Evolutionary conservation across 768 basidiomycete species (phyloP).

Genomic region (Panaeolus papilionaceus): DNA sequence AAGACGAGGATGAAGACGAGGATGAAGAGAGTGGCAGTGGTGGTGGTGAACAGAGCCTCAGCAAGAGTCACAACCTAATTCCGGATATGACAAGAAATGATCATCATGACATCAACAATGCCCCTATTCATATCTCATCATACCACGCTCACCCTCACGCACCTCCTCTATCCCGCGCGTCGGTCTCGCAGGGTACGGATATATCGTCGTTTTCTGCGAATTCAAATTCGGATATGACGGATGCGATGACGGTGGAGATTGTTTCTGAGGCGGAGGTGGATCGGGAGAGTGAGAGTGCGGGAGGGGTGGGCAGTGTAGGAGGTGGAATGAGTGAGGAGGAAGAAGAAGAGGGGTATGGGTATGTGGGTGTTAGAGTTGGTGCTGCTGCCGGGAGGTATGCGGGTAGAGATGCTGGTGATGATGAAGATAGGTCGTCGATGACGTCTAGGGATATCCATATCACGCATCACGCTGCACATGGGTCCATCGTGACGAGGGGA

Average conservation of each 20-base stretch:
- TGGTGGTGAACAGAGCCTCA: neutral
- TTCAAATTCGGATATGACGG: neutral
- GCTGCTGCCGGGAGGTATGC: too few relatives aligned
- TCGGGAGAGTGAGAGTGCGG: constrained; percentile 16
- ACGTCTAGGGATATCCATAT: constrained; percentile 26
- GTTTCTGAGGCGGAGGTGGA: constrained; percentile 36
- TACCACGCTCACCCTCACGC: constrained; percentile 20
- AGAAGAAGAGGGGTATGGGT: constrained; percentile 15
- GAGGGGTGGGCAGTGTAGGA: constrained; percentile 13
- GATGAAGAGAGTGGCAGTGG: constrained; percentile 18
- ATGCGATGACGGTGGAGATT: constrained; percentile 41
- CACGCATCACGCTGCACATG: neutral
- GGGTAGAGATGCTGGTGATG: neutral
- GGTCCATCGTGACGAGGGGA: constrained; percentile 11
- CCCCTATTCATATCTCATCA: neutral
- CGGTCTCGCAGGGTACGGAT: constrained; percentile 33
- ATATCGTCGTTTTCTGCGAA: neutral
- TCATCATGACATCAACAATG: too few relatives aligned
- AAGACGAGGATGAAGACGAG: constrained; percentile 24
- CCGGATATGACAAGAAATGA: too few relatives aligned
- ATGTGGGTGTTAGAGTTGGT: too few relatives aligned
- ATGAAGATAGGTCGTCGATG: constrained; percentile 17
- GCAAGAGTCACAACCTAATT: too few relatives aligned
- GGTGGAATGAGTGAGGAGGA: constrained; percentile 27
- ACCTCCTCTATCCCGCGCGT: constrained; percentile 29